Evolutionary conservation across 2,329 filamentous ascomycete genomes (phyloP).

Genomic region (Diplodia scrobiculata): DNA sequence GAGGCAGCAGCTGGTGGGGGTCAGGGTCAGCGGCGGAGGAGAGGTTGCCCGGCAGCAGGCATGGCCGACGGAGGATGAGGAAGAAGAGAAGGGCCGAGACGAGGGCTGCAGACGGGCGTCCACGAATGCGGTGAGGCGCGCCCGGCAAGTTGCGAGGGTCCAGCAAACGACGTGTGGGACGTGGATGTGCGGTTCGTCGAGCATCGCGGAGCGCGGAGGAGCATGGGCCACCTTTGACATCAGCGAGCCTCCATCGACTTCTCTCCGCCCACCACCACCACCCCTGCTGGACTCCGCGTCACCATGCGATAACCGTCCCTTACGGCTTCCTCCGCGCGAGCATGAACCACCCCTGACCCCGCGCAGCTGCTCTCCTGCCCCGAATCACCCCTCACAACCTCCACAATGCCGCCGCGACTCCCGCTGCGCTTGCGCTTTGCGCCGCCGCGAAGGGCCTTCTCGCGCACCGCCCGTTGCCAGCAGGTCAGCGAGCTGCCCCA

Average conservation of each 20-base stretch:
- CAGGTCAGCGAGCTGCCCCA: slow-evolving; percentile 33
- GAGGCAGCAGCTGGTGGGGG: slow-evolving; percentile 5
- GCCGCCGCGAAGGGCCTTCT: slow-evolving; percentile 35
- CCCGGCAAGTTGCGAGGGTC: slow-evolving; percentile 14
- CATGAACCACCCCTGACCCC: slow-evolving; percentile 1
- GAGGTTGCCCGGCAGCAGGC: slow-evolving; percentile 18
- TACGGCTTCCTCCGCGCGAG: background rate
- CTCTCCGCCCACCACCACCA: background rate
- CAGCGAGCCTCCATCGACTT: background rate
- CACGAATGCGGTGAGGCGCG: slow-evolving; percentile 21
- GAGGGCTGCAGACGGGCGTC: slow-evolving; percentile 1
- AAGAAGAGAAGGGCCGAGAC: slow-evolving; percentile 11
- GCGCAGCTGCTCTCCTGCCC: background rate
- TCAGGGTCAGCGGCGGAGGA: slow-evolving; percentile 24
- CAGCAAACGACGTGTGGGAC: background rate
- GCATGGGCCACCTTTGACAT: slow-evolving; percentile 22
- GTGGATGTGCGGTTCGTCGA: background rate
- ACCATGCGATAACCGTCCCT: background rate
- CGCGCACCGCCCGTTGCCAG: slow-evolving; percentile 34
- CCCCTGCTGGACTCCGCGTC: too few species aligned
- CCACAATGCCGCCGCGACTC: background rate
- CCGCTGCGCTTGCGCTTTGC: slow-evolving; percentile 5
- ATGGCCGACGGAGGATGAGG: background rate
- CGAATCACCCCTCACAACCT: background rate
- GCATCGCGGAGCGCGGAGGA: background rate